Evolutionary conservation across 352 stramenopile species (phyloP), one percentile per base, ranked within the genome.

Genomic region (Phytopythium aichiense): DNA sequence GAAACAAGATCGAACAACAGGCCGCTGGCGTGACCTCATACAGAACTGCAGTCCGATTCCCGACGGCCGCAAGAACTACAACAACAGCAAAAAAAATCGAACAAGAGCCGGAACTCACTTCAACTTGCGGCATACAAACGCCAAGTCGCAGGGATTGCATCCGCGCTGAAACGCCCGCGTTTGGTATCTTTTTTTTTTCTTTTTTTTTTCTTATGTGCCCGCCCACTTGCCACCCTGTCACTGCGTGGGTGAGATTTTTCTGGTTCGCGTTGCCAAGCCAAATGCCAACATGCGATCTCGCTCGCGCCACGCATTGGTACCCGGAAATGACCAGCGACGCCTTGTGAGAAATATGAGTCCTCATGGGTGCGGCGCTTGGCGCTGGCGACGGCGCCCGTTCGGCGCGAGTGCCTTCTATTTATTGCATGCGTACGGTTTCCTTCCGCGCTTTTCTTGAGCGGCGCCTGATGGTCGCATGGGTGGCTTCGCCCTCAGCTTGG

Each of bases 321-420:
- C n/a, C 43, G 43, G 43, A 50, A 50, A 28, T 50, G 43, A 12
- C 43, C 18, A 25, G 43, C 43, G 11, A n/a, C 22, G 25, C 43
- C 6, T 16, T n/a, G n/a, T n/a, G n/a, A n/a, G n/a, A n/a, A n/a
- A n/a, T n/a, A n/a, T n/a, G n/a, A 50, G 43, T 50, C 43, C 43
- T 50, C 43, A 28, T 50, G 7, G 25, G n/a, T 20, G 7, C 18
- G 22, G 43, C n/a, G 43, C 43, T 50, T n/a, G 22, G 43, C 43
- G 43, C 20, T 50, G 43, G 18, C 7, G 43, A 28, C n/a, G 45
- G 45, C 22, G 45, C 12, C 45, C n/a, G 22, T 51, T 51, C 45
- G 45, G 45, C 45, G n/a, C n/a, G 15, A 30, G 22, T 12, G 22
- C 22, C 45, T 51, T 51, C 45, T 51, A 51, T 51, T 49, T 51